These are phyloP conservation scores for Anisodus tanguticus DNA, from an alignment of 257 asterid species.

Conservation along the genomic window DNA sequence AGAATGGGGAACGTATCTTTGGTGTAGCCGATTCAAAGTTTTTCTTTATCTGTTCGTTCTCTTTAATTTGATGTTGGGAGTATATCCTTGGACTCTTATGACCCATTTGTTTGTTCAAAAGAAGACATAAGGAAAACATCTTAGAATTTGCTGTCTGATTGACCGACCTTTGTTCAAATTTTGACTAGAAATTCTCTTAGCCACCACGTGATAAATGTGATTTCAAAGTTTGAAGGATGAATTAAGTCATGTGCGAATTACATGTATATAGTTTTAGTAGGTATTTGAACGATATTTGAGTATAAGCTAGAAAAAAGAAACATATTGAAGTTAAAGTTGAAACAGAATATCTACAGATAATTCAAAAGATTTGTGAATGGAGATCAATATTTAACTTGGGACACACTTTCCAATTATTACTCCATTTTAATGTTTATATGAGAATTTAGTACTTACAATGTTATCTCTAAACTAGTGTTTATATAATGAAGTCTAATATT, in stretches of 20 bases:
- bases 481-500: neutral
- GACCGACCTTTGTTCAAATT: neutral
- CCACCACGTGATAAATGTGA: neutral
- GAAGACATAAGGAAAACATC: neutral
- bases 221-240: neutral
- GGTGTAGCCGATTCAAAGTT: neutral
- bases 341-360: neutral
- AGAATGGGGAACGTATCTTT: neutral
- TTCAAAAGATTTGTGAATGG: neutral
- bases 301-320: neutral
- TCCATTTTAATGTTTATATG: neutral
- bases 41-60: neutral
- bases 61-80: too few species aligned
- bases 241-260: neutral
- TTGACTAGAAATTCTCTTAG: slow-evolving; percentile 3
- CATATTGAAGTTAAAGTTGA: neutral
- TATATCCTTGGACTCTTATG: too few species aligned
- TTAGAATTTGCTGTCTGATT: neutral
- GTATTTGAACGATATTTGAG: neutral
- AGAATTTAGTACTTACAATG: neutral
- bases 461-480: neutral
- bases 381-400: neutral
- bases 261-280: neutral
- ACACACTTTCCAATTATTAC: neutral
- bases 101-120: too few species aligned